Base-by-base conservation (phyloP, 352 stramenopile genomes). In the Ochromonadaceae sp. region DNA sequence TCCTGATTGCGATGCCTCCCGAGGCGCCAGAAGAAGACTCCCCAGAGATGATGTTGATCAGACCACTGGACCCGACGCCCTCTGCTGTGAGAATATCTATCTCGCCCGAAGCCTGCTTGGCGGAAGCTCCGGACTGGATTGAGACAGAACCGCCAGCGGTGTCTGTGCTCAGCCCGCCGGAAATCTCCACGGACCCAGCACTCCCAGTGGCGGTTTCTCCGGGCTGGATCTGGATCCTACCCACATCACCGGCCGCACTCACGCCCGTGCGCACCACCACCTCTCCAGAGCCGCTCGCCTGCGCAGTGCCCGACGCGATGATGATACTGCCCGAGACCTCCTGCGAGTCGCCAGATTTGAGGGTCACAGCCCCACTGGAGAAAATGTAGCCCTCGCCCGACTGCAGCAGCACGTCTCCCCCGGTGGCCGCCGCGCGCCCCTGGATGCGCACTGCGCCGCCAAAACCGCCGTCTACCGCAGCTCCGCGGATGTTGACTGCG, bases 291-390 rank as follows among this genome's bases (percentile, higher is more conserved):
- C n/a, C n/a, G n/a, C n/a, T n/a, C n/a, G n/a, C n/a, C n/a, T n/a
- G n/a, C n/a, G n/a, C n/a, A n/a, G n/a, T n/a, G n/a, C 58, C 50
- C 7, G 15, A 39, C 14, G 61, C 34, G 31, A 35, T 14, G 53
- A 67, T 63, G 7, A 20, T 49, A 4, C 41, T 53, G 17, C 58
- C 59, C 28, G 25, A 34, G 12, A 55, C 58, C 10, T 32, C 9
- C 36, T 10, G 17, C 12, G 58, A n/a, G 25, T 9, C n/a, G 4
- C 20, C 59, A 12, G 66, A 36, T 15, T 28, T 67, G 5, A 68
- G 10, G 7, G 9, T 20, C 20, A 68, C 49, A 22, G 9, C 30
- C 20, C 61, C 61, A 68, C 38, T 65, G 22, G 39, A n/a, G 17
- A 10, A 49, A 31, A 22, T 57, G 22, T 10, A 20, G 15, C 42